Conservation (phyloP, 1,139 yeast species). For the Yarrowia galli region DNA sequence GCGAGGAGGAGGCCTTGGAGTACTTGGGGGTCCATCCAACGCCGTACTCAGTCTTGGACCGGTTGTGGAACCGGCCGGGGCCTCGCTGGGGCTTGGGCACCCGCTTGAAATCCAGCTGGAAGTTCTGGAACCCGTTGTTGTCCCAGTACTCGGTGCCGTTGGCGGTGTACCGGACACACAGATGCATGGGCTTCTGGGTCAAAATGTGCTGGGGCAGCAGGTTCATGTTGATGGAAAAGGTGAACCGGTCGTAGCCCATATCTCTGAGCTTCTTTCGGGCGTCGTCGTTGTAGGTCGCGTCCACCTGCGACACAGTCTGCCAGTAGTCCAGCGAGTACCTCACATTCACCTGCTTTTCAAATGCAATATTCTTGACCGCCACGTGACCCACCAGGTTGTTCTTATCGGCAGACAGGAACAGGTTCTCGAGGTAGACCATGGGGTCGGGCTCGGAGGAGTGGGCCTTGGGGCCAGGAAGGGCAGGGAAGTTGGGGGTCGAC, state of each 20-base stretch:
- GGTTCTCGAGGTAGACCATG: slow-evolving; percentile 66
- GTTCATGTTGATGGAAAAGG: slow-evolving; percentile 55
- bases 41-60: slow-evolving; percentile 40
- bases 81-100: slow-evolving; percentile 40
- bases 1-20: slow-evolving; percentile 27
- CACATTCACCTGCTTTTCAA: slow-evolving; percentile 66
- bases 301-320: slow-evolving; percentile 74
- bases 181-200: slow-evolving; percentile 51
- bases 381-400: slow-evolving; percentile 70
- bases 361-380: slow-evolving; percentile 74
- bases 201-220: slow-evolving; percentile 49
- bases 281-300: slow-evolving; percentile 69
- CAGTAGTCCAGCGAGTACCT: slow-evolving; percentile 76
- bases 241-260: slow-evolving; percentile 55
- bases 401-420: slow-evolving; percentile 66
- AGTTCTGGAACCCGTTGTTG: slow-evolving; percentile 68
- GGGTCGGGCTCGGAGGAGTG: slow-evolving; percentile 47
- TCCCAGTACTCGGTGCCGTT: slow-evolving; percentile 74
- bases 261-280: slow-evolving; percentile 56
- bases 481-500: slow-evolving; percentile 43
- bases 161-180: slow-evolving; percentile 68
- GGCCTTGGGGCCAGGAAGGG: slow-evolving; percentile 42
- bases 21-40: slow-evolving; percentile 32
- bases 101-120: slow-evolving; percentile 58
- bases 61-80: slow-evolving; percentile 39